These are phyloP conservation scores for Durotheca rogersii DNA, from an alignment of 495 filamentous ascomycete genomes.

Conservation along the genomic window DNA sequence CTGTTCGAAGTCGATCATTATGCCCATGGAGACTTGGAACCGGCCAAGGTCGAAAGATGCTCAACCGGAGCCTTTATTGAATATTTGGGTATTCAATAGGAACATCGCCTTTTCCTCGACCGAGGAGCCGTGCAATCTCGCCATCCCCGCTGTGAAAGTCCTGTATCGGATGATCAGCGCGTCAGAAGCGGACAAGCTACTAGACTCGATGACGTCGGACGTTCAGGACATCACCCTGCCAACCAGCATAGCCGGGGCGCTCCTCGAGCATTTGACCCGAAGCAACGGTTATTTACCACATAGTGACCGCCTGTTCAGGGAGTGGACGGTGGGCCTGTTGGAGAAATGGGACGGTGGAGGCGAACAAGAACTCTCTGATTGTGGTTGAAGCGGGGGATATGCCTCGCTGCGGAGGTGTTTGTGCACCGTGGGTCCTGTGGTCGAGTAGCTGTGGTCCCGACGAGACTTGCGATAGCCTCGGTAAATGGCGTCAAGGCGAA, in stretches of 20 bases:
- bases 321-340: conserved; percentile 69
- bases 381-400: too few species aligned
- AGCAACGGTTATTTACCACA: conserved; percentile 59
- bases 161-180: conserved; percentile 54
- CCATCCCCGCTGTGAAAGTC: conserved; percentile 61
- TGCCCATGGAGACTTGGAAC: conserved; percentile 37
- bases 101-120: conserved; percentile 62
- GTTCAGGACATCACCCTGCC: conserved; percentile 68
- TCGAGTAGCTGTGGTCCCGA: too few species aligned
- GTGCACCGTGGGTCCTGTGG: too few species aligned
- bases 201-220: conserved; percentile 55
- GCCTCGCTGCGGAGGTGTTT: too few species aligned
- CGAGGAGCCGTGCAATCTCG: conserved; percentile 38
- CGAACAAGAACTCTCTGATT: neutral
- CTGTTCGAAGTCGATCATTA: conserved; percentile 50
- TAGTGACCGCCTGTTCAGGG: conserved; percentile 56
- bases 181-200: conserved; percentile 53
- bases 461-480: too few species aligned
- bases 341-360: conserved; percentile 40
- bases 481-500: too few species aligned
- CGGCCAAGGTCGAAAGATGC: conserved; percentile 20
- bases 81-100: conserved; percentile 71
- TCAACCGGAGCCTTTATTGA: conserved; percentile 31
- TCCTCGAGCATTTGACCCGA: conserved; percentile 44
- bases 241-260: conserved; percentile 42